A percentile compares a stretch with the other conserved stretches of the same genome.
These are phyloP conservation scores for Flaveria trinervia DNA, from an alignment of 129 eudicot species.

Conservation along the genomic window DNA sequence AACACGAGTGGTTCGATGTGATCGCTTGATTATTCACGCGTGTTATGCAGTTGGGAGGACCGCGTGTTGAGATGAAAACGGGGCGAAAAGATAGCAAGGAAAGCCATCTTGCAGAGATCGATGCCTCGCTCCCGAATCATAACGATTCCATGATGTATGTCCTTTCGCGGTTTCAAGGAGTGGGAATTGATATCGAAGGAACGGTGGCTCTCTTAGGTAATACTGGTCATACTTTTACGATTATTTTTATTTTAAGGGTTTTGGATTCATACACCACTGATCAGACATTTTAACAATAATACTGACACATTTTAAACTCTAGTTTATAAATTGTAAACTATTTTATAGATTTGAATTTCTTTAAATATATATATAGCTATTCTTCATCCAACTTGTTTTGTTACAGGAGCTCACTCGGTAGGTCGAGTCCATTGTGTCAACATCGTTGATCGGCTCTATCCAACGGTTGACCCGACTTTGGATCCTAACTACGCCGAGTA, in stretches of 20 bases:
- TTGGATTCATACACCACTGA: too few species aligned
- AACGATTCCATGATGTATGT: slow-evolving; percentile 53
- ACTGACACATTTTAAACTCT: too few species aligned
- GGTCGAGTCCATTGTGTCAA: slow-evolving; percentile 80
- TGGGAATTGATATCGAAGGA: slow-evolving; percentile 82
- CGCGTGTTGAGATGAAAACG: slow-evolving; percentile 72
- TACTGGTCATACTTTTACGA: background rate
- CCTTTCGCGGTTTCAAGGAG: slow-evolving; percentile 58
- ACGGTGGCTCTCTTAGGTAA: slow-evolving; percentile 86
- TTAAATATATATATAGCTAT: too few species aligned
- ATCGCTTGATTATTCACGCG: background rate
- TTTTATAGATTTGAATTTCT: too few species aligned
- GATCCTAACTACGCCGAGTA: slow-evolving; percentile 58
- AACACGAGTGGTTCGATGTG: background rate
- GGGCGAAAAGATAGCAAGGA: slow-evolving; percentile 71
- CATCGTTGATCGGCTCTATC: slow-evolving; percentile 74
- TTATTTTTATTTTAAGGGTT: too few species aligned
- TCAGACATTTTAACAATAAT: too few species aligned
- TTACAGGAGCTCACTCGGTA: slow-evolving; percentile 83
- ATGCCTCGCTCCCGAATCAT: slow-evolving; percentile 62
- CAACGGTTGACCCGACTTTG: slow-evolving; percentile 69
- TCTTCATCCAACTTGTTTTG: background rate
- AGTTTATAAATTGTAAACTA: too few species aligned
- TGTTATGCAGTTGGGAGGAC: slow-evolving; percentile 72
- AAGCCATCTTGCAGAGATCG: slow-evolving; percentile 57